Evolutionary conservation across 2,329 filamentous ascomycete genomes (phyloP).

Genomic region (Phoma sp.): DNA sequence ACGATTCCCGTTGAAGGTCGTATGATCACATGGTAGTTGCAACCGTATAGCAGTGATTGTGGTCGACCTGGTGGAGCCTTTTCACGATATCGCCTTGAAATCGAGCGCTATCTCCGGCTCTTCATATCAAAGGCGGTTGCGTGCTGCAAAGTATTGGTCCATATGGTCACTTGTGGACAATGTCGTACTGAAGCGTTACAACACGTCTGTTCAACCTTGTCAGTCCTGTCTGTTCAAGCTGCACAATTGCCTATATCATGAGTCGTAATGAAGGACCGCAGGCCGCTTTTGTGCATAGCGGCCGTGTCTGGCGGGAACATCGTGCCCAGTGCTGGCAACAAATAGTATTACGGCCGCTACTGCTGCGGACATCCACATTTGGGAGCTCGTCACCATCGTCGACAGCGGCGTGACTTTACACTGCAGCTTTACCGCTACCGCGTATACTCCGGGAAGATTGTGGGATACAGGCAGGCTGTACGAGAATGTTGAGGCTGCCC

Average conservation of each 20-base stretch:
- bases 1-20: neutral
- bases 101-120: neutral
- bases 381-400: neutral
- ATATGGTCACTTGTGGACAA: conserved; percentile 2
- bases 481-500: conserved; percentile 15
- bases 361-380: neutral
- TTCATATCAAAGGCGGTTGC: conserved; percentile 9
- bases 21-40: neutral
- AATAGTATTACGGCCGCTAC: neutral
- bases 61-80: neutral
- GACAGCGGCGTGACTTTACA: conserved; percentile 1
- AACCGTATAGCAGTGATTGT: neutral
- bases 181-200: conserved; percentile 27
- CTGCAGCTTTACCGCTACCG: neutral
- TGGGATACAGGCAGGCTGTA: conserved; percentile 4
- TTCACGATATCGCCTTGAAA: neutral
- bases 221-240: conserved; percentile 1
- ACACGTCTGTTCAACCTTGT: neutral
- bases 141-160: neutral
- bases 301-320: conserved; percentile 6
- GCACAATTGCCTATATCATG: neutral
- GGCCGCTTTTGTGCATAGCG: conserved; percentile 10
- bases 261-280: conserved; percentile 14
- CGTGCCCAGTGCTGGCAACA: neutral
- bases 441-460: conserved; percentile 2